Evolutionary conservation across 495 filamentous ascomycete genomes (phyloP).

Genomic region (Neurospora sp.): DNA sequence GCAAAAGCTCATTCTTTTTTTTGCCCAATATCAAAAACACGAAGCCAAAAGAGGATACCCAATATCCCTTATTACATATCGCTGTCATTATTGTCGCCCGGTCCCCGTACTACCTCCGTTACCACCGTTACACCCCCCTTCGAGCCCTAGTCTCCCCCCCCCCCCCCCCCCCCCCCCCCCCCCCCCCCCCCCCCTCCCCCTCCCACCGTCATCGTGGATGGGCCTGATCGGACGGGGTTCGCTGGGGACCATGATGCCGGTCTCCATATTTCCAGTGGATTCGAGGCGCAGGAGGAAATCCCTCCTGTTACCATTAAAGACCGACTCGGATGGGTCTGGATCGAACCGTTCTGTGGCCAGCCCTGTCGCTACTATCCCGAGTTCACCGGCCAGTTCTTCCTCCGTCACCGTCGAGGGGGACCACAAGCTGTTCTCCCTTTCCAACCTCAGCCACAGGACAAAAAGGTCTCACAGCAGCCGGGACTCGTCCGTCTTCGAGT

Average conservation of each 20-base stretch:
- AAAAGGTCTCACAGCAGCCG: conserved; percentile 16
- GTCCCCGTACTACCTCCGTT: neutral
- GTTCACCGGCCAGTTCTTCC: conserved; percentile 15
- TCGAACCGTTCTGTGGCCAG: conserved; percentile 7
- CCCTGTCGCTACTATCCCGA: conserved; percentile 7
- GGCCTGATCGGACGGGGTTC: neutral
- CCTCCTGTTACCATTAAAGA: conserved; percentile 5
- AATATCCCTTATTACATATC: neutral
- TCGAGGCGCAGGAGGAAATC: conserved; percentile 2
- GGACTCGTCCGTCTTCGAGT: conserved; percentile 1
- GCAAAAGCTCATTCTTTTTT: neutral
- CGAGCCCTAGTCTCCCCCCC: neutral
- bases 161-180: no score
- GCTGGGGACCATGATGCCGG: neutral
- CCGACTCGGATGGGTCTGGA: conserved; percentile 6
- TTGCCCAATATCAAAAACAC: neutral
- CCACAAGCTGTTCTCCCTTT: conserved; percentile 17
- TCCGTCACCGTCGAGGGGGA: conserved; percentile 6
- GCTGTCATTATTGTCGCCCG: neutral
- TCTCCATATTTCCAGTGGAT: conserved; percentile 5
- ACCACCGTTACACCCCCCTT: neutral
- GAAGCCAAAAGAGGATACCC: neutral
- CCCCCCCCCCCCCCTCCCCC: no score
- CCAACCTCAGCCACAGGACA: conserved; percentile 11
- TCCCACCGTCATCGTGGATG: neutral